A percentile compares a stretch with the other conserved stretches of the same genome.
Conservation (phyloP, 768 basidiomycete genomes). For the Amanita polypyramis region DNA sequence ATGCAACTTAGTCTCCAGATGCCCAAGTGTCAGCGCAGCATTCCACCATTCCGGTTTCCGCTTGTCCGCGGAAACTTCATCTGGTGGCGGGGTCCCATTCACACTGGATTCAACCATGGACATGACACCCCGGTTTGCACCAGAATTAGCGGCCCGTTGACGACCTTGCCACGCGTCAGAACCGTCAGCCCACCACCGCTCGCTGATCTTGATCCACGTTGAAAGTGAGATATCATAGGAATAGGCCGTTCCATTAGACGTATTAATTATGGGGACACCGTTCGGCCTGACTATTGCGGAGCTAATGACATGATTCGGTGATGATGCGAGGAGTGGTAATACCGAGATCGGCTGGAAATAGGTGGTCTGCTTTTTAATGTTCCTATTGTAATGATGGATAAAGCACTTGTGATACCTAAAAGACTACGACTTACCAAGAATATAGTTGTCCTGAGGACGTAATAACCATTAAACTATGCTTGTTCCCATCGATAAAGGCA, state of each 20-base stretch:
- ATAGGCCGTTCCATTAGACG: conserved; percentile 70
- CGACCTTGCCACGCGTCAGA: conserved; percentile 79
- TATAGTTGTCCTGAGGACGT: conserved; percentile 65
- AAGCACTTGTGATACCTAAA: not conserved
- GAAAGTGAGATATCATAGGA: conserved; percentile 63
- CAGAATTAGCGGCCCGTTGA: conserved; percentile 28
- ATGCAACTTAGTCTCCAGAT: conserved; percentile 76
- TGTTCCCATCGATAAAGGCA: conserved; percentile 57
- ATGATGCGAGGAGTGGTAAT: conserved; percentile 40
- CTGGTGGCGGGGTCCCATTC: conserved; percentile 23
- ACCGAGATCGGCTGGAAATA: conserved; percentile 61
- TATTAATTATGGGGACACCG: conserved; percentile 67
- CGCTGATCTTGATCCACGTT: conserved; percentile 67
- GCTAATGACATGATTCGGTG: conserved; percentile 50
- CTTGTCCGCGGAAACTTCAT: conserved; percentile 25
- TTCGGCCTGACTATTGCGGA: conserved; percentile 66
- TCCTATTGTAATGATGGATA: conserved; percentile 33
- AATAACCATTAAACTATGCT: conserved; percentile 56
- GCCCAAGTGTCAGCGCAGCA: conserved; percentile 74
- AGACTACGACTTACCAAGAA: conserved; percentile 47
- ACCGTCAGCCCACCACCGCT: conserved; percentile 78
- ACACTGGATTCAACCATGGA: conserved; percentile 40
- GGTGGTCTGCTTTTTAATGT: conserved; percentile 56
- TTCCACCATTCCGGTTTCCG: conserved; percentile 71
- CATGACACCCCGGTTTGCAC: conserved; percentile 40